Evolutionary conservation across 2,329 filamentous ascomycete genomes (phyloP), one percentile per base, ranked within the genome.

Genomic region (Spiromastix sp.): DNA sequence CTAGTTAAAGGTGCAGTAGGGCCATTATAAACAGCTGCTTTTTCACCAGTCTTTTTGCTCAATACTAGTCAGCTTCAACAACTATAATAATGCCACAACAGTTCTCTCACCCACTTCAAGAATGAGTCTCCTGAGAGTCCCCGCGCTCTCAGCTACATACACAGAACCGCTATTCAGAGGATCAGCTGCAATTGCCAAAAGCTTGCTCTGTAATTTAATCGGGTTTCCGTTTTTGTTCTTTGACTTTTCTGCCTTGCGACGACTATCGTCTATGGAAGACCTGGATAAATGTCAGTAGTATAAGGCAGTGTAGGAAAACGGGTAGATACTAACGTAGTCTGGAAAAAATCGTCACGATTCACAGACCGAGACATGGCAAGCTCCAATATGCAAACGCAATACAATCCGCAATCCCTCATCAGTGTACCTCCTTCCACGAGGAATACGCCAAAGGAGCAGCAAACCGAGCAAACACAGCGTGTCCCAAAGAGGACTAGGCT

Each of bases 151-250:
- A 17, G 89, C 87, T 21, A 94, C 68, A 56, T 85, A 86, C 25
- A 95, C 66, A 5, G 70, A 67, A 12, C 66, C 66, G 3, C 71
- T 59, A 34, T 74, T 72, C 32, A 68, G 64, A 5, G 83, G 81
- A 53, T 93, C 84, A 8, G 71, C 54, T 15, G 75, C 63, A 19
- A 83, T 73, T 18, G 81, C 85, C 35, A 95, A 70, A 39, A 96
- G 74, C 64, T 98, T 98, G 44, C 85, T 89, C 45, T 81, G 78
- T 38, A 95, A 70, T 37, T 69, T 69, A 47, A 95, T 76, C 3
- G 89, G 91, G 41, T 77, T 71, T 52, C 91, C 91, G 68, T 83
- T 72, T 43, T 79, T 81, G 63, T 96, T 98, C 55, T 83, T 85
- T 18, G 73, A 68, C 54, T 81, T 81, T 47, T 76, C 73, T 15